These are phyloP conservation scores for Pezicula radicicola DNA, from an alignment of 2,329 filamentous ascomycete species.

Conservation along the genomic window DNA sequence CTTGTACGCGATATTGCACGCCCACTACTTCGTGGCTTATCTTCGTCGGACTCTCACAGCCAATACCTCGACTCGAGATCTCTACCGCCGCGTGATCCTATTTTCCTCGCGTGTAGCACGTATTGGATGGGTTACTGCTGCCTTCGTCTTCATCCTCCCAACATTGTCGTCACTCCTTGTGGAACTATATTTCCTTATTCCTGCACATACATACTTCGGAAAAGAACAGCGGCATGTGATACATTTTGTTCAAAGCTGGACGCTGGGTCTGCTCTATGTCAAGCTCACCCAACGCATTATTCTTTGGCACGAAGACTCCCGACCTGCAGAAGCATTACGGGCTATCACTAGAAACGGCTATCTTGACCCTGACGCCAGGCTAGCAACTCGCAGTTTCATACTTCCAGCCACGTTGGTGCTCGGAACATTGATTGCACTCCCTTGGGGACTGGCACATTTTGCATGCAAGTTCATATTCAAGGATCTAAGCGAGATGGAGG, in stretches of 20 bases:
- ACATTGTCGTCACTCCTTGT: constrained; percentile 75
- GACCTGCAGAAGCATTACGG: constrained; percentile 70
- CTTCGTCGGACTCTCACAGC: constrained; percentile 23
- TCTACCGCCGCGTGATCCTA: constrained; percentile 15
- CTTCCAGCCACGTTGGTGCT: constrained; percentile 68
- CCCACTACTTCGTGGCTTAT: constrained; percentile 32
- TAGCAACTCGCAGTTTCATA: constrained; percentile 86
- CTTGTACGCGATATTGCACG: constrained; percentile 58
- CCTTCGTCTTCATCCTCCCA: constrained; percentile 76
- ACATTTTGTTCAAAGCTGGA: constrained; percentile 91
- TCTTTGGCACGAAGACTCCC: constrained; percentile 64
- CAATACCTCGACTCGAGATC: constrained; percentile 22
- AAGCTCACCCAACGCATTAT: constrained; percentile 73
- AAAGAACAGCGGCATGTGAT: constrained; percentile 60
- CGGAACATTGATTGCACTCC: constrained; percentile 57
- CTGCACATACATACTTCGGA: constrained; percentile 45
- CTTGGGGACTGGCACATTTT: constrained; percentile 55
- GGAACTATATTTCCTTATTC: constrained; percentile 86
- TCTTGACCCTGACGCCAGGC: constrained; percentile 70
- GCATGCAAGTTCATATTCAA: constrained; percentile 38
- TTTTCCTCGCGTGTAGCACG: constrained; percentile 24
- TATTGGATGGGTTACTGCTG: constrained; percentile 71
- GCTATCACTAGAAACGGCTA: constrained; percentile 74
- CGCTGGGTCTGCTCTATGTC: constrained; percentile 84
- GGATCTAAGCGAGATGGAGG: constrained; percentile 26